Percentiles rank a stretch among this genome's conserved stretches.
Evolutionary conservation across 805 yeast species (phyloP).

Genomic region (Phaffomyces thermotolerans): DNA sequence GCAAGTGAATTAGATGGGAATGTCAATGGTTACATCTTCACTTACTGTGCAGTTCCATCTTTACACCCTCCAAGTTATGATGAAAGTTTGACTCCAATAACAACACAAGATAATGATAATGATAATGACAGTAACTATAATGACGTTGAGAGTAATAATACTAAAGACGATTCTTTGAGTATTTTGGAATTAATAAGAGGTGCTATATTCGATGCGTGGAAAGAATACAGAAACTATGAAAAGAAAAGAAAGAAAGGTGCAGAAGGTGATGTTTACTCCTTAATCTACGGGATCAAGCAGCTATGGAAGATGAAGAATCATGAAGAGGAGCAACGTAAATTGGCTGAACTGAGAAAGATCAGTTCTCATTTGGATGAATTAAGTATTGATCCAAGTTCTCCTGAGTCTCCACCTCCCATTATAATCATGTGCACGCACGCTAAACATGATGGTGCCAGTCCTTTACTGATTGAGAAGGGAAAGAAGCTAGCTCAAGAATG

Average conservation of each 20-base stretch:
- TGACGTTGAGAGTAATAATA: background rate
- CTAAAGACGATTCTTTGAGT: conserved; percentile 13
- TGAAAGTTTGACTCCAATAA: conserved; percentile 13
- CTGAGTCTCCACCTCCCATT: conserved; percentile 54
- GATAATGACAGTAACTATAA: conserved; percentile 10
- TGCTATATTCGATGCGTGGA: conserved; percentile 68
- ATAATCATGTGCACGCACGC: conserved; percentile 60
- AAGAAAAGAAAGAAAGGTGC: conserved; percentile 53
- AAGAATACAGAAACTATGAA: conserved; percentile 50
- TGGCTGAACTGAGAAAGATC: conserved; percentile 25
- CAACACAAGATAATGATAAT: background rate
- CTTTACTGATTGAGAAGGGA: conserved; percentile 52
- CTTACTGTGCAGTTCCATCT: conserved; percentile 64
- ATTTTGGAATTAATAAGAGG: conserved; percentile 39
- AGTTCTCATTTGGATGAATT: conserved; percentile 26
- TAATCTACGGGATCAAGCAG: conserved; percentile 49
- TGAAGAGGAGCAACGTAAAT: conserved; percentile 25
- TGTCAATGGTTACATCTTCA: conserved; percentile 66
- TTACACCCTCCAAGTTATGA: conserved; percentile 53
- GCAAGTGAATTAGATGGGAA: conserved; percentile 71
- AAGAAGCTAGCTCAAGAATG: conserved; percentile 48
- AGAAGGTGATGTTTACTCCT: conserved; percentile 60
- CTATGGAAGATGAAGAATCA: conserved; percentile 41
- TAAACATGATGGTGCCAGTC: conserved; percentile 51
- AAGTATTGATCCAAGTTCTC: conserved; percentile 29